These are phyloP conservation scores for Blastobotrys arbuscula DNA, from an alignment of 1,139 yeast species.

Conservation along the genomic window DNA sequence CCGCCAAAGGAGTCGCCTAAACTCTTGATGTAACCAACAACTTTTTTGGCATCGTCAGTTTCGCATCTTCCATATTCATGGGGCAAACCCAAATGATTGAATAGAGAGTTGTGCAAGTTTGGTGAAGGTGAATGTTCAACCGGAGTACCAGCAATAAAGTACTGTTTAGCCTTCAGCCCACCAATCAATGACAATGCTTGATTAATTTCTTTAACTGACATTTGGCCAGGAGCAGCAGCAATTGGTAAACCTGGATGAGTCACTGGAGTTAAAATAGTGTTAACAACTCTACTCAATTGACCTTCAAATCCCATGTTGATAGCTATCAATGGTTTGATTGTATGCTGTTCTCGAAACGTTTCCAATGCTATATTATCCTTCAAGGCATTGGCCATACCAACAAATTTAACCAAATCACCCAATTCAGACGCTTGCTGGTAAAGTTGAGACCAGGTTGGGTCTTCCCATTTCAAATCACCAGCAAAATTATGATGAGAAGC, in stretches of 20 bases:
- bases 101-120: constrained; percentile 71
- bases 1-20: constrained; percentile 71
- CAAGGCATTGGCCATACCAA: constrained; percentile 63
- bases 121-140: constrained; percentile 87
- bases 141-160: constrained; percentile 79
- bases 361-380: constrained; percentile 70
- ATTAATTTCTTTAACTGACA: constrained; percentile 53
- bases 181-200: constrained; percentile 58
- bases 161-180: constrained; percentile 49
- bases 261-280: constrained; percentile 74
- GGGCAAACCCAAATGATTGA: constrained; percentile 69
- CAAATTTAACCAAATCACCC: constrained; percentile 76
- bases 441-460: constrained; percentile 67
- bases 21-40: constrained; percentile 41
- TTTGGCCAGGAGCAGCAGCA: constrained; percentile 75
- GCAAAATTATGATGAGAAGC: constrained; percentile 75
- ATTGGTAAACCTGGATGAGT: constrained; percentile 61
- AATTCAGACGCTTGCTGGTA: constrained; percentile 61
- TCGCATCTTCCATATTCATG: constrained; percentile 65
- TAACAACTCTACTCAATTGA: constrained; percentile 71
- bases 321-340: constrained; percentile 63
- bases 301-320: constrained; percentile 78
- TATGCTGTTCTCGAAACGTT: constrained; percentile 48
- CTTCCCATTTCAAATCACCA: constrained; percentile 59
- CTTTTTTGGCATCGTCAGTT: constrained; percentile 53